Evolutionary conservation across 2,329 filamentous ascomycete species (phyloP).

Genomic region (Scopulariopsis brevicaulis): DNA sequence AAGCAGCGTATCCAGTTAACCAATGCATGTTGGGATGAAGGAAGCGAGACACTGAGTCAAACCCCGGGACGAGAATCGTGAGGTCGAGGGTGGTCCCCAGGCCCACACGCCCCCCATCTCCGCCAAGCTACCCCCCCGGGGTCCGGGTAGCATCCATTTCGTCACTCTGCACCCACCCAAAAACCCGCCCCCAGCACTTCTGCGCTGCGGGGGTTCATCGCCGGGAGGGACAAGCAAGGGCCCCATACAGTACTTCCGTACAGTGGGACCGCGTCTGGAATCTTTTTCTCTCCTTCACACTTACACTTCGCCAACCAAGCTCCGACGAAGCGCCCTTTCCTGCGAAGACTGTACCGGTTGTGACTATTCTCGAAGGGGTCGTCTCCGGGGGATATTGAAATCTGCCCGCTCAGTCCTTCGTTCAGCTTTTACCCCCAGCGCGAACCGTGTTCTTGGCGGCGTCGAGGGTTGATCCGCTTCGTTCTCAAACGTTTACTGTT

Average conservation of each 20-base stretch:
- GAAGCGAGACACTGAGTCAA: neutral
- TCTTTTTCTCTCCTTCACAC: conserved; percentile 1
- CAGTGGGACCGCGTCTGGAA: conserved; percentile 1
- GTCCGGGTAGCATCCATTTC: neutral
- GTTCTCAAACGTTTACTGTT: neutral
- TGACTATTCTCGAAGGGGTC: neutral
- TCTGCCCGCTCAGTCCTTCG: neutral
- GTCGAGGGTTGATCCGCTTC: neutral
- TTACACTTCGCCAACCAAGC: conserved; percentile 1
- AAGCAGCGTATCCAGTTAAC: neutral
- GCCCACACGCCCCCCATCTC: neutral
- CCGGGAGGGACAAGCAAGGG: neutral
- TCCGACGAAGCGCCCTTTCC: neutral
- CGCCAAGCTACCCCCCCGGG: neutral
- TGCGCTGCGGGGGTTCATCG: neutral
- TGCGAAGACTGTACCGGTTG: neutral
- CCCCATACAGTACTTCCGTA: conserved; percentile 4
- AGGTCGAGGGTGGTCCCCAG: neutral
- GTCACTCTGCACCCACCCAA: neutral
- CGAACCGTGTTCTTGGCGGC: neutral
- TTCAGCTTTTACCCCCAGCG: neutral
- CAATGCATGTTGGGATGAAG: neutral
- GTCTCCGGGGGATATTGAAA: neutral
- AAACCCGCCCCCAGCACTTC: neutral
- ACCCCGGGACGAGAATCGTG: neutral